phyloP scores from a whole-genome alignment of 441 rosid genomes.

The Populus hybrid region DNA sequence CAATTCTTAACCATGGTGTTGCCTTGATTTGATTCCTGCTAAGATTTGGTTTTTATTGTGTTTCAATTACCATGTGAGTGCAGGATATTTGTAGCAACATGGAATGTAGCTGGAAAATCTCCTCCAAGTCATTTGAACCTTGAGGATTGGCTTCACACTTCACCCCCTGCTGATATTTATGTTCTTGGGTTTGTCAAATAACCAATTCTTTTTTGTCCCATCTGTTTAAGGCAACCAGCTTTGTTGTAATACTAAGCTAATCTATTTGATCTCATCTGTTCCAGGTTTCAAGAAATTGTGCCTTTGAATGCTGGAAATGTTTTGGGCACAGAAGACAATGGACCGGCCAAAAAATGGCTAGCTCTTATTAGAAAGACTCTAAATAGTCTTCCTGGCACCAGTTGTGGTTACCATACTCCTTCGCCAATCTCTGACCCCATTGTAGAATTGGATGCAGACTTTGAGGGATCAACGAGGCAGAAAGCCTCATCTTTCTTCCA shows the following conservation, averaged over 20 bases:
- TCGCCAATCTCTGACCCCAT: slow-evolving; percentile 89
- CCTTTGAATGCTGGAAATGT: slow-evolving; percentile 97
- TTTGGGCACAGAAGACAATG: slow-evolving; percentile 95
- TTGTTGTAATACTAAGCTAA: background rate
- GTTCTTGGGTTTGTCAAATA: slow-evolving; percentile 69
- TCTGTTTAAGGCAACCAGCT: background rate
- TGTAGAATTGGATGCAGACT: slow-evolving; percentile 84
- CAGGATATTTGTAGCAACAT: slow-evolving; percentile 88
- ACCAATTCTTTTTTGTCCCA: slow-evolving; percentile 1
- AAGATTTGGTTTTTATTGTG: slow-evolving; percentile 7
- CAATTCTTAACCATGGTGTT: background rate
- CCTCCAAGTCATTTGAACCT: slow-evolving; percentile 79
- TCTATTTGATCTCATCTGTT: slow-evolving; percentile 5
- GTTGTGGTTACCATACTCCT: slow-evolving; percentile 60
- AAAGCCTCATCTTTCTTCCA: slow-evolving; percentile 78
- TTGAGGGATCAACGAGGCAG: slow-evolving; percentile 79
- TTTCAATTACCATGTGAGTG: slow-evolving; percentile 19
- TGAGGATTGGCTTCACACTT: slow-evolving; percentile 92
- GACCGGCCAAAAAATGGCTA: slow-evolving; percentile 95
- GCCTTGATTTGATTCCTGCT: slow-evolving; percentile 7
- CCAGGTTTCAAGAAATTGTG: slow-evolving; percentile 95
- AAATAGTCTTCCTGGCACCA: slow-evolving; percentile 78
- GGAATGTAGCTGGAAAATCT: slow-evolving; percentile 98
- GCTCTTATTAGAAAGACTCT: slow-evolving; percentile 79
- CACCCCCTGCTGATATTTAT: slow-evolving; percentile 94